These are phyloP conservation scores for Cyclospora cayetanensis DNA, from an alignment of 169 alveolate species.

Conservation along the genomic window DNA sequence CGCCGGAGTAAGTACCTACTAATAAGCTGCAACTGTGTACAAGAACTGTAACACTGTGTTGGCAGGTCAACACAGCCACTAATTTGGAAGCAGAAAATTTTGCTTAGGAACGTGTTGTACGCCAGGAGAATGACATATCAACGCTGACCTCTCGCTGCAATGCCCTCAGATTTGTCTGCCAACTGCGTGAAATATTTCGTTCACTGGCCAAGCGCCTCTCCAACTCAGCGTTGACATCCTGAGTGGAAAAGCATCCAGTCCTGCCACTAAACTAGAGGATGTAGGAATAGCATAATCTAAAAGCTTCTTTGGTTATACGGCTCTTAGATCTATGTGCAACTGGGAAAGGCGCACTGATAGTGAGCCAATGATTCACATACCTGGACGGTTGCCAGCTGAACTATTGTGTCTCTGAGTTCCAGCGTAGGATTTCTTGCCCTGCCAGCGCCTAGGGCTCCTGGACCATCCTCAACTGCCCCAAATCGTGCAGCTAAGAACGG, in stretches of 20 bases:
- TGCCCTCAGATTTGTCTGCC: conserved; percentile 81
- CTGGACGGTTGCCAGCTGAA: conserved; percentile 63
- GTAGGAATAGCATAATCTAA: background rate
- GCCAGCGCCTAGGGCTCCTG: conserved; percentile 10
- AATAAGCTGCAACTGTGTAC: no score
- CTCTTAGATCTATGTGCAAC: background rate
- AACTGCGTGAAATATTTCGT: conserved; percentile 78
- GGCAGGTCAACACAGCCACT: no score
- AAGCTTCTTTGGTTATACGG: background rate
- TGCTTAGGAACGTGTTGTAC: no score
- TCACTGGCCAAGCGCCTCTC: conserved; percentile 81
- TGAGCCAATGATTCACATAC: background rate
- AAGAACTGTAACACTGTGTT: no score
- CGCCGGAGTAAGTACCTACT: no score
- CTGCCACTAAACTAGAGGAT: background rate
- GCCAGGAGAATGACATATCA: no score
- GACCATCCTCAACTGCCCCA: conserved; percentile 50
- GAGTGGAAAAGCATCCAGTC: background rate
- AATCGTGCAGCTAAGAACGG: conserved; percentile 64
- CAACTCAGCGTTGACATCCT: conserved; percentile 79
- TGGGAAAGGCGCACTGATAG: background rate
- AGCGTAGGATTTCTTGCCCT: conserved; percentile 9
- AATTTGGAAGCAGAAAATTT: no score
- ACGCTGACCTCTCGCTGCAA: conserved; percentile 79
- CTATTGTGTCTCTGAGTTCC: conserved; percentile 64